phyloP scores from a whole-genome alignment of 2,329 filamentous ascomycete species.

The Fusarium camptoceras region DNA sequence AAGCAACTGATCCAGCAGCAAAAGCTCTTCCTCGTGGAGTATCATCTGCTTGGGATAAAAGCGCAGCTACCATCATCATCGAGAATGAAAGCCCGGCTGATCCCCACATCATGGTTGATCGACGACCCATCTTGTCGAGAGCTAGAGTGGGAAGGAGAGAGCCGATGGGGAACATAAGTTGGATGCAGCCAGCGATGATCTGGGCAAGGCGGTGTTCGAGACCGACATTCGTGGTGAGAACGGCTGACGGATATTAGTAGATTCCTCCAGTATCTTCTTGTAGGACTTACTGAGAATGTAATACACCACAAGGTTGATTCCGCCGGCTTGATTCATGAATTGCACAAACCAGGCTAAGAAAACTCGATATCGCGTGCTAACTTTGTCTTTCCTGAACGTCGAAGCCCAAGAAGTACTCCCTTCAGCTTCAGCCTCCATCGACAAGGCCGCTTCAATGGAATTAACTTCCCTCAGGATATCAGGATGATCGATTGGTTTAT shows the following conservation, averaged over 20 bases:
- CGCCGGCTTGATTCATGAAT: slow-evolving; percentile 57
- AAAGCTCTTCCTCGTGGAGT: slow-evolving; percentile 20
- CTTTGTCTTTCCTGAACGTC: slow-evolving; percentile 47
- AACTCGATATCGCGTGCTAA: slow-evolving; percentile 32
- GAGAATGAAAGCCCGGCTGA: slow-evolving; percentile 44
- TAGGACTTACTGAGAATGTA: slow-evolving; percentile 46
- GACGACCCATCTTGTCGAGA: slow-evolving; percentile 54
- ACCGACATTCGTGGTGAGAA: slow-evolving; percentile 51
- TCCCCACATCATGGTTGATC: slow-evolving; percentile 59
- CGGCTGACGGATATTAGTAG: not conserved
- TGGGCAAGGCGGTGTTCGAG: slow-evolving; percentile 43
- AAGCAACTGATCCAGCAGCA: slow-evolving; percentile 30
- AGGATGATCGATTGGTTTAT: slow-evolving; percentile 49
- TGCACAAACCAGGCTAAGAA: slow-evolving; percentile 37
- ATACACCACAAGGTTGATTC: slow-evolving; percentile 60
- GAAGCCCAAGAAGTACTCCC: slow-evolving; percentile 51
- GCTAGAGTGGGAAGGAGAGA: slow-evolving; percentile 50
- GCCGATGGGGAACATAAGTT: slow-evolving; percentile 55
- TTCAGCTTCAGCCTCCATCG: slow-evolving; percentile 50
- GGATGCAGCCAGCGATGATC: slow-evolving; percentile 53
- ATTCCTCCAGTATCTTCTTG: fast-evolving
- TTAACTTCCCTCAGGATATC: slow-evolving; percentile 50
- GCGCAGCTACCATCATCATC: slow-evolving; percentile 41
- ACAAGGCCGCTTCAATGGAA: slow-evolving; percentile 57
- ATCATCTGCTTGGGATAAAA: slow-evolving; percentile 33